Base-by-base conservation (phyloP, 202 grass and related monocot genomes). In the Panicum hallii region DNA sequence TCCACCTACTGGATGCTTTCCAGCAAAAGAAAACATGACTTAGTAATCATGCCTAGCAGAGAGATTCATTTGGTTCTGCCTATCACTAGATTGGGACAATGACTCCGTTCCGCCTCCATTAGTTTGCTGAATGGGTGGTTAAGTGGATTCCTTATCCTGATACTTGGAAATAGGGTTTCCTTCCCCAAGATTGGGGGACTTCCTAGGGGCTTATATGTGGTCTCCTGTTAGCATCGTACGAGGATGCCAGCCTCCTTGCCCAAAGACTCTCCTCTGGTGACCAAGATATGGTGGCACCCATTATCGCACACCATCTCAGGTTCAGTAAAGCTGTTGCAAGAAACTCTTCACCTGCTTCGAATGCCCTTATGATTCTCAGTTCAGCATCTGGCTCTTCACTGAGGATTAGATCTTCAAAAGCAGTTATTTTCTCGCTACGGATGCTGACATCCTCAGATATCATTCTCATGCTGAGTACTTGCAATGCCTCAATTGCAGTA, bases 401-500 rank as follows among this genome's bases (percentile, higher is more conserved):
- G 63, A 90, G 82, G 63, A 99, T 82, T 76, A 99, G 68, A 82
- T 99, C 88, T 77, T 96, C 91, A 63, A 89, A 91, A 69, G n/a
- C 7, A 75, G 60, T 82, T 78, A 72, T 85, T 78, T 89, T 88
- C 80, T 91, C 84, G 80, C 86, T 70, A 75, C 90, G 78, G 69
- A 84, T 28, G 67, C 57, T 77, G 17, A 48, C 57, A 28, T 93
- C 85, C 55, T 88, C 62, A 43, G 93, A 94, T 74, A 99, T 84
- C 91, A 92, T 91, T 83, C 91, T 90, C 88, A 92, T 44, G 77
- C 93, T 88, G 34, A 99, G 82, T 49, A 99, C 93, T 60, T 89
- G 96, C 73, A 96, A 90, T 73, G 90, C 88, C 62, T 94, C 91
- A 55, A 94, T 68, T 15, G 93, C 93, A 46, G 91, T 94, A 71